Base-by-base conservation (phyloP, 805 yeast genomes). In the Metschnikowia lochheadii region DNA sequence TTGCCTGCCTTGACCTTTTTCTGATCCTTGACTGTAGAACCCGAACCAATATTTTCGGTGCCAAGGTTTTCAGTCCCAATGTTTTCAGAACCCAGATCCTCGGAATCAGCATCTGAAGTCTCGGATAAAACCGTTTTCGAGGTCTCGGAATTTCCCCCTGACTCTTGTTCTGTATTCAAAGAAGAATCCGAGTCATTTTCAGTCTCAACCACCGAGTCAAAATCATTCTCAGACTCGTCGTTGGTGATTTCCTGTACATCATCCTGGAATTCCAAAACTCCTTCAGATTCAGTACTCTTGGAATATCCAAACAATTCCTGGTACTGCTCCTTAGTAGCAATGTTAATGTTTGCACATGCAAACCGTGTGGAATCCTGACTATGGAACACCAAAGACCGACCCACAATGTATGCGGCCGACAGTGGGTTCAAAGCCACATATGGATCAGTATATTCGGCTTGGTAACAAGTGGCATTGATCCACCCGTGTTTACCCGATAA, bases 401-500 rank as follows among this genome's bases (percentile, higher is more conserved):
- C 84, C 52, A 84, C 80, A 58, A 85, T 72, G 59, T 76, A 80
- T n/a, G 87, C 76, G 41, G 78, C 76, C 43, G 81, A 74, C 44
- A 67, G 64, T 35, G 79, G 78, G 59, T 82, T 76, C 64, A 85
- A 75, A 0, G 90, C 83, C 48, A 86, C 64, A 64, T 77, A 85
- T 6, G 84, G 85, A 61, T 86, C 91, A 51, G 74, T 68, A 63
- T 82, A 86, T 52, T 75, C 73, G 29, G 81, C 70, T 65, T 83
- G 85, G 64, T 80, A 83, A 63, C 89, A 84, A 11, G 88, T 84
- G 18, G 87, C 76, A 62, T 84, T 77, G 60, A 86, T 82, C 68
- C 70, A 77, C 11, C 92, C 92, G 66, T 85, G 90, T 64, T 85
- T 85, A 40, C 92, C 92, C 34, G 87, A 79, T 58, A 85, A 78